These are phyloP conservation scores for Chernovozyma sophiae-reginae DNA, from an alignment of 1,139 yeast genomes.

Conservation along the genomic window DNA sequence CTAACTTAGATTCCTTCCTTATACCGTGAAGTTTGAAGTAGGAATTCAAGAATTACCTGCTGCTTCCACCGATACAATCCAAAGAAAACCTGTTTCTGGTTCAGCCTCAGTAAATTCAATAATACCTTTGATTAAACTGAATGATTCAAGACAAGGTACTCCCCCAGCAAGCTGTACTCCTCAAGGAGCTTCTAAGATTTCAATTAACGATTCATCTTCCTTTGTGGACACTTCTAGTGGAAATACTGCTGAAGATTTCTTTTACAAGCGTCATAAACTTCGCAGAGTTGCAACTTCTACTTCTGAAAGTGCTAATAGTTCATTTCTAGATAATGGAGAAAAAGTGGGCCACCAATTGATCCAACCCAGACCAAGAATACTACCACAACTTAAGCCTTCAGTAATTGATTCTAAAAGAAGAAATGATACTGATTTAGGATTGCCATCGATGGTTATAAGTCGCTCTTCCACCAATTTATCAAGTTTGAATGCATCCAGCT, in stretches of 20 bases:
- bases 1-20: conserved; percentile 56
- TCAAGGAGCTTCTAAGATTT: background rate
- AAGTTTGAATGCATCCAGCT: conserved; percentile 10
- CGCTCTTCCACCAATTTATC: conserved; percentile 30
- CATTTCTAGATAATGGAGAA: background rate
- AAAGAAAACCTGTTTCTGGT: background rate
- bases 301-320: background rate
- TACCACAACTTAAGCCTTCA: conserved; percentile 13
- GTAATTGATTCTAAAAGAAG: conserved; percentile 32
- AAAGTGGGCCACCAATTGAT: conserved; percentile 25
- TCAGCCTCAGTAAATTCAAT: background rate
- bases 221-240: background rate
- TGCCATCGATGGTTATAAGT: conserved; percentile 40
- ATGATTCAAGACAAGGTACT: conserved; percentile 16
- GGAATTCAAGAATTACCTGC: conserved; percentile 12
- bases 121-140: conserved; percentile 7
- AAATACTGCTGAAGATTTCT: conserved; percentile 27
- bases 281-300: background rate
- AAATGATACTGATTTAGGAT: conserved; percentile 26
- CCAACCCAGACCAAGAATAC: conserved; percentile 41
- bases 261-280: conserved; percentile 13
- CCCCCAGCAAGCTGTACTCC: conserved; percentile 12
- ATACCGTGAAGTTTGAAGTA: conserved; percentile 67
- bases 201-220: background rate
- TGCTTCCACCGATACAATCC: background rate